Base-by-base conservation (phyloP, 2,329 filamentous ascomycete genomes). In the Fusarium citri region DNA sequence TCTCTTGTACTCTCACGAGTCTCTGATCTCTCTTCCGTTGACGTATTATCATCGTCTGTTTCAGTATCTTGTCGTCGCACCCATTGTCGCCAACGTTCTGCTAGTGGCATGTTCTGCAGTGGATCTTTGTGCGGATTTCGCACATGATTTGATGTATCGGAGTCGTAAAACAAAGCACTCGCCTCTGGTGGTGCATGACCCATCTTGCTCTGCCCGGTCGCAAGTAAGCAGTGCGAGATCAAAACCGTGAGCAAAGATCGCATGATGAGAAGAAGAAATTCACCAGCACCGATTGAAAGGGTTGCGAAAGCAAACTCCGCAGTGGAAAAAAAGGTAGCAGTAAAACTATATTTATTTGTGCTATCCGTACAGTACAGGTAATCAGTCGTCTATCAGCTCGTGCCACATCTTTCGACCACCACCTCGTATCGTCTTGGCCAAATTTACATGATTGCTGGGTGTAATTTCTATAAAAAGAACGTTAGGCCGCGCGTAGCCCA, bases 381-480 rank as follows among this genome's bases (percentile, higher is more conserved):
- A 31, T 51, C 22, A 26, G 9, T 8, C 25, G 9, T 26, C 8
- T 20, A 25, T 30, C 12, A 22, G 20, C 26, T 26, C 23, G 46
- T 53, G 55, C n/a, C 34, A 42, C 49, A 25, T 51, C 18, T 26
- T 50, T 51, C 6, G 15, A 14, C 28, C 31, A 42, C 26, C 46
- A 42, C 47, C 20, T 57, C 55, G 55, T 57, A 53, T 57, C 25
- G n/a, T 41, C 20, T 8, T 20, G 11, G 41, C 18, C 26, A 37
- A 25, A 25, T 57, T 57, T 45, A 40, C 22, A 23, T 22, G 25
- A 40, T 49, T 49, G 14, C 30, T 51, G 20, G 45, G 15, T 57
- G n/a, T 7, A 34, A 62, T 65, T 65, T 16, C 62, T 65, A 65
- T 65, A 65, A 65, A 65, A 66, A 66, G 63, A 66, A 5, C 6